Percentiles rank a stretch among this genome's conserved stretches.
Evolutionary conservation across 306 rosid genomes (phyloP).

Genomic region (Cucurbita maxima): DNA sequence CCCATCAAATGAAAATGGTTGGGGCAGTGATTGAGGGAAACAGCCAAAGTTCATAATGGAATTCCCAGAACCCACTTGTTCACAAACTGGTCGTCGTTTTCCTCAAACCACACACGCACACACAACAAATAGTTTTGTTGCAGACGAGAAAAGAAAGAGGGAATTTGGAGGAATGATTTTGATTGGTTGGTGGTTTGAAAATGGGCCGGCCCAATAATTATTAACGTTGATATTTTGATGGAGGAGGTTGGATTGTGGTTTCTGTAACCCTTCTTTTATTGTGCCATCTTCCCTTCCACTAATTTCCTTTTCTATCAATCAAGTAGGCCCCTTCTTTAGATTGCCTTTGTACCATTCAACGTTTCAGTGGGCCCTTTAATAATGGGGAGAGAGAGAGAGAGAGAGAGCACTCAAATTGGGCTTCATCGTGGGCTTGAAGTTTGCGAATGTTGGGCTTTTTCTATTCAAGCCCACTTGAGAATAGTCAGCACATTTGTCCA

Average conservation of each 20-base stretch:
- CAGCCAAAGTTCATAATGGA: constrained; percentile 31
- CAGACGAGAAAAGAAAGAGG: too few relatives aligned
- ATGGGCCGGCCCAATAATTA: too few relatives aligned
- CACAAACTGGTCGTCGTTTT: too few relatives aligned
- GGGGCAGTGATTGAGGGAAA: constrained; percentile 19
- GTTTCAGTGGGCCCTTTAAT: background rate
- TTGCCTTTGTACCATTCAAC: background rate
- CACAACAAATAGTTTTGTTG: too few relatives aligned
- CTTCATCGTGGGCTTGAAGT: background rate
- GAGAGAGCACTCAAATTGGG: background rate
- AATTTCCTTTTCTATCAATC: background rate
- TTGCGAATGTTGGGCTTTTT: background rate
- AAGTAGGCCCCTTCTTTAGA: background rate
- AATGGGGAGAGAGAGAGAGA: background rate
- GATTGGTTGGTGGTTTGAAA: too few relatives aligned
- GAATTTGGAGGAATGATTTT: too few relatives aligned
- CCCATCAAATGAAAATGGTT: constrained; percentile 31
- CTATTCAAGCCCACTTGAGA: background rate
- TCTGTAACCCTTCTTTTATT: constrained; percentile 14
- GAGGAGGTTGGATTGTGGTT: too few relatives aligned
- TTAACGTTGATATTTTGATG: too few relatives aligned
- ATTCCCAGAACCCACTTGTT: constrained; percentile 28
- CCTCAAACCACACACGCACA: too few relatives aligned
- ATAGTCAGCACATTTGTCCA: background rate
- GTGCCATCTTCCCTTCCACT: constrained; percentile 13